A percentile compares a stretch with the other conserved stretches of the same genome.
Evolutionary conservation across 2,329 filamentous ascomycete species (phyloP).

Genomic region (Aureobasidium leucospermi): DNA sequence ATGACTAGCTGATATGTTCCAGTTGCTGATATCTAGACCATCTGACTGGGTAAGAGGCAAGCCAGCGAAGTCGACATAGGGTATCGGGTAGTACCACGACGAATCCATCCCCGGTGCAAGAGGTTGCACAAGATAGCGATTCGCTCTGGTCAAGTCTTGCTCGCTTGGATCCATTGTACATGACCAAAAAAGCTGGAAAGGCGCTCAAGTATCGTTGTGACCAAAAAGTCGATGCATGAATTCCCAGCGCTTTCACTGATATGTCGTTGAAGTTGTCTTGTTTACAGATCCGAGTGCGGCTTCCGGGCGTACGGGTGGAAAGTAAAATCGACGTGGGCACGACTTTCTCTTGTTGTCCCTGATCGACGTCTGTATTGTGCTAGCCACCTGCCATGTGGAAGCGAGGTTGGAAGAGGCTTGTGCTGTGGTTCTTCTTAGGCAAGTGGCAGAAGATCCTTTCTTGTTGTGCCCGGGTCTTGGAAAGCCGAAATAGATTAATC

Average conservation of each 20-base stretch:
- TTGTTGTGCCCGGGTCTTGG: not conserved
- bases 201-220: not conserved
- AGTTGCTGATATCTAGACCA: not conserved
- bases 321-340: not conserved
- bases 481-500: not conserved
- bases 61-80: not conserved
- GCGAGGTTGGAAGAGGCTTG: not conserved
- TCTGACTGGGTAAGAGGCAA: not conserved
- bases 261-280: not conserved
- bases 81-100: not conserved
- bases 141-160: not conserved
- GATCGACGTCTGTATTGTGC: not conserved
- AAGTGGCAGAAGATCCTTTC: not conserved
- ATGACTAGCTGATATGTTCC: not conserved
- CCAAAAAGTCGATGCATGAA: not conserved
- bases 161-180: not conserved
- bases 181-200: not conserved
- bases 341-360: not conserved
- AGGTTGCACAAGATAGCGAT: not conserved
- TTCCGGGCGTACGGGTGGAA: not conserved
- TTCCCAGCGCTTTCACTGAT: not conserved
- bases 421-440: not conserved
- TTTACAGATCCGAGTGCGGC: not conserved
- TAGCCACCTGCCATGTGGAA: not conserved
- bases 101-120: not conserved